Conservation (phyloP, 108 stramenopile species). For the Cyclostephanos invisitatus region DNA sequence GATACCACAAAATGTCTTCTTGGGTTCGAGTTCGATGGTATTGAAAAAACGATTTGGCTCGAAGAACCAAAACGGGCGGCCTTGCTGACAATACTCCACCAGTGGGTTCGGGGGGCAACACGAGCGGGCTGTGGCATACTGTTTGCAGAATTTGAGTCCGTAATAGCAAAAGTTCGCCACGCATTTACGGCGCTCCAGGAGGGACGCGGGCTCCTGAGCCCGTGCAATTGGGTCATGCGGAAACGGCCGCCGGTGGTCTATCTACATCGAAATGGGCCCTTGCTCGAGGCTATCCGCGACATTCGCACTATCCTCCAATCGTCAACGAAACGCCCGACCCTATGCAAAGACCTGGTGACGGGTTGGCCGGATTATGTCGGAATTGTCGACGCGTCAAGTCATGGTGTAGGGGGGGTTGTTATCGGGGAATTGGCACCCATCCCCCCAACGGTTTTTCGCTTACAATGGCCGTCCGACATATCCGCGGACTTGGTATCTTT, state of each 20-base stretch:
- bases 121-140: not conserved
- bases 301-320: not conserved
- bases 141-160: not conserved
- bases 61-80: not conserved
- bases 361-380: conserved; percentile 1
- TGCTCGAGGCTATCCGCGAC: not conserved
- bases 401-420: not conserved
- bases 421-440: not conserved
- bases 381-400: no score
- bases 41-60: not conserved
- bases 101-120: not conserved
- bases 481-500: not conserved
- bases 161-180: not conserved
- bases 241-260: not conserved
- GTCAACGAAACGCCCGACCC: not conserved
- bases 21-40: not conserved
- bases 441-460: not conserved
- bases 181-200: not conserved
- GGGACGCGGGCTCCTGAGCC: not conserved
- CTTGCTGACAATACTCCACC: not conserved
- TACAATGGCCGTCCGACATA: conserved; percentile 1
- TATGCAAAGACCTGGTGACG: not conserved
- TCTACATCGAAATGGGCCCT: not conserved
- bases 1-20: not conserved
- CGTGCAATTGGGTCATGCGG: not conserved